Conservation (phyloP, 192 early-diverging fungal species). For the Thamnidium elegans region DNA sequence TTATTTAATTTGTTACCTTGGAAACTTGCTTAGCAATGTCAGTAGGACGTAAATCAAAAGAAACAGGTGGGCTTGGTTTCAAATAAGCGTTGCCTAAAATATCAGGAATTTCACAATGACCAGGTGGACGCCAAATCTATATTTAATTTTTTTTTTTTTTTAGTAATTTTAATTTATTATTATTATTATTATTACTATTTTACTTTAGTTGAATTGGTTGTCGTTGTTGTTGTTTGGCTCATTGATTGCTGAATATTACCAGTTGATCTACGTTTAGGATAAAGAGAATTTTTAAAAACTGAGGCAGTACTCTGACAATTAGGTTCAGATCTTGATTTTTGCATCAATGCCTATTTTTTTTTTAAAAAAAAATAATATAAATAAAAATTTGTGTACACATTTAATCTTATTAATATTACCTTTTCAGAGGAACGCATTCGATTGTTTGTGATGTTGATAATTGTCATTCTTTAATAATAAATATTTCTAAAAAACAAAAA, state of each 20-base stretch:
- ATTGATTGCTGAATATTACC: conserved; percentile 22
- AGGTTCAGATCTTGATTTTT: conserved; percentile 32
- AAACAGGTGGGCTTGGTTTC: conserved; percentile 27
- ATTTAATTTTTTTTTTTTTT: too few relatives aligned
- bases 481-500: not conserved
- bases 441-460: not conserved
- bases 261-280: conserved; percentile 33
- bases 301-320: conserved; percentile 13
- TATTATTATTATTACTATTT: not conserved
- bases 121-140: conserved; percentile 36
- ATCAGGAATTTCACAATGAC: conserved; percentile 35
- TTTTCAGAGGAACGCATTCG: not conserved
- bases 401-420: not conserved
- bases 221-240: conserved; percentile 2
- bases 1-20: conserved; percentile 15
- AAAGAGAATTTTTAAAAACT: conserved; percentile 5
- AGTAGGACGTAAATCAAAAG: conserved; percentile 21
- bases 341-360: conserved; percentile 12
- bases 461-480: not conserved
- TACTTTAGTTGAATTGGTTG: not conserved
- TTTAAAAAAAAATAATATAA: not conserved
- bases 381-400: not conserved
- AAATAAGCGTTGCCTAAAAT: conserved; percentile 37
- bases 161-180: not conserved
- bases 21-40: conserved; percentile 28